These are phyloP conservation scores for Fusarium sp. DNA, from an alignment of 2,329 filamentous ascomycete genomes.

Conservation along the genomic window DNA sequence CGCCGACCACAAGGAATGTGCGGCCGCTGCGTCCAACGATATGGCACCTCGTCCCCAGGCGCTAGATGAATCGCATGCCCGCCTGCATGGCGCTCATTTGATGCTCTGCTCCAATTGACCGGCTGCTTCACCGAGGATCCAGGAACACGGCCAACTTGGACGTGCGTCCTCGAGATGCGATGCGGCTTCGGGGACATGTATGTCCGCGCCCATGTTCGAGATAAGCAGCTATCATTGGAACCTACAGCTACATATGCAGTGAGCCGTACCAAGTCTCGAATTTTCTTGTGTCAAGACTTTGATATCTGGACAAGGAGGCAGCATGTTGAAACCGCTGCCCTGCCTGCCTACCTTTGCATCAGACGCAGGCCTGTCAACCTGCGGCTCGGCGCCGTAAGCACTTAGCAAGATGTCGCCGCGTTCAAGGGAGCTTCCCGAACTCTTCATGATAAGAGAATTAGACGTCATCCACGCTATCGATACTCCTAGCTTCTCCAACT, in stretches of 20 bases:
- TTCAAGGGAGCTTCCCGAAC: conserved; percentile 10
- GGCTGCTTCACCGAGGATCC: conserved; percentile 44
- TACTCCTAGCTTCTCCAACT: conserved; percentile 31
- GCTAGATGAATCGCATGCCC: conserved; percentile 31
- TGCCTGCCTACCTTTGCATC: neutral
- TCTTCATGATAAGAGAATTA: conserved; percentile 16
- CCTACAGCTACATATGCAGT: conserved; percentile 17
- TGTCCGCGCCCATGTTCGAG: conserved; percentile 29
- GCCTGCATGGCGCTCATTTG: conserved; percentile 20
- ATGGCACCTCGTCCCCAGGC: conserved; percentile 21
- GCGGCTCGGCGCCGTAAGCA: conserved; percentile 23
- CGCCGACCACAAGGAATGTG: conserved; percentile 40
- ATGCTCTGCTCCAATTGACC: conserved; percentile 37
- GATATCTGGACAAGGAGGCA: neutral
- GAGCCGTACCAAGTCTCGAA: neutral
- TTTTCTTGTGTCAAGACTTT: neutral
- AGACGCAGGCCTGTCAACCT: conserved; percentile 1
- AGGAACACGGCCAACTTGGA: conserved; percentile 38
- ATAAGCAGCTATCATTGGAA: conserved; percentile 28
- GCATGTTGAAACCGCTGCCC: conserved; percentile 1
- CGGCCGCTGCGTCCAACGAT: conserved; percentile 29
- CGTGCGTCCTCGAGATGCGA: conserved; percentile 6
- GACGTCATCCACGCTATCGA: conserved; percentile 33
- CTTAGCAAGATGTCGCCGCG: conserved; percentile 12
- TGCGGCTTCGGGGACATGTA: conserved; percentile 31